A percentile compares a stretch with the other conserved stretches of the same genome.
These are phyloP conservation scores for Hemisphaericaspora subhashii DNA, from an alignment of 1,139 yeast species.

Conservation along the genomic window DNA sequence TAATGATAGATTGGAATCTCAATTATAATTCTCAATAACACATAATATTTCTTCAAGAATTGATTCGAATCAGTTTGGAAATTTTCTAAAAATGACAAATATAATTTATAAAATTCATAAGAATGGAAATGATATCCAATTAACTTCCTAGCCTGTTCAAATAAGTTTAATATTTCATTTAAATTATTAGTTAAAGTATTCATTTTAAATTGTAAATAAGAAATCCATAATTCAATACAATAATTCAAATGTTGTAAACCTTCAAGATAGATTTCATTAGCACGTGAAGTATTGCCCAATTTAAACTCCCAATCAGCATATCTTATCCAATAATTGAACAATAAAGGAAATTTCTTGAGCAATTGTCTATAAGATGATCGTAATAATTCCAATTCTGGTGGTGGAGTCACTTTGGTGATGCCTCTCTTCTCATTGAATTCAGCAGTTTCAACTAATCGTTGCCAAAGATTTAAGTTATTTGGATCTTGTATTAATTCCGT, in stretches of 20 bases:
- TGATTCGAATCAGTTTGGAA: slow-evolving; percentile 33
- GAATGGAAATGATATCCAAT: slow-evolving; percentile 76
- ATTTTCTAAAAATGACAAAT: slow-evolving; percentile 53
- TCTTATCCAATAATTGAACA: slow-evolving; percentile 79
- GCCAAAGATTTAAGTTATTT: slow-evolving; percentile 51
- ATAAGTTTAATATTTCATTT: slow-evolving; percentile 40
- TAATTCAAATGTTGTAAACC: slow-evolving; percentile 54
- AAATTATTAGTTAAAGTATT: slow-evolving; percentile 37
- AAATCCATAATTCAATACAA: slow-evolving; percentile 73
- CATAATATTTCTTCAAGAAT: slow-evolving; percentile 37
- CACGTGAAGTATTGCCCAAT: slow-evolving; percentile 51
- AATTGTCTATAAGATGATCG: slow-evolving; percentile 56
- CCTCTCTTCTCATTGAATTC: slow-evolving; percentile 24
- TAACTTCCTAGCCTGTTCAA: slow-evolving; percentile 59
- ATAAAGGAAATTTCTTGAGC: slow-evolving; percentile 61
- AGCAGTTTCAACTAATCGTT: slow-evolving; percentile 39
- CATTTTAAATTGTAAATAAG: slow-evolving; percentile 58
- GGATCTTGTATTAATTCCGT: slow-evolving; percentile 40
- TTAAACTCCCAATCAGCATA: slow-evolving; percentile 69
- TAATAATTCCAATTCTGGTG: slow-evolving; percentile 39
- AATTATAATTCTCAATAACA: slow-evolving; percentile 57
- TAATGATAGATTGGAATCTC: slow-evolving; percentile 80
- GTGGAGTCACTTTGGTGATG: slow-evolving; percentile 46
- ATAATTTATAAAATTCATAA: slow-evolving; percentile 74
- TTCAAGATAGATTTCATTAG: slow-evolving; percentile 51